Percentiles rank a stretch among this genome's conserved stretches.
These are phyloP conservation scores for Pseudogymnoascus sp. DNA, from an alignment of 2,329 filamentous ascomycete species.

Conservation along the genomic window DNA sequence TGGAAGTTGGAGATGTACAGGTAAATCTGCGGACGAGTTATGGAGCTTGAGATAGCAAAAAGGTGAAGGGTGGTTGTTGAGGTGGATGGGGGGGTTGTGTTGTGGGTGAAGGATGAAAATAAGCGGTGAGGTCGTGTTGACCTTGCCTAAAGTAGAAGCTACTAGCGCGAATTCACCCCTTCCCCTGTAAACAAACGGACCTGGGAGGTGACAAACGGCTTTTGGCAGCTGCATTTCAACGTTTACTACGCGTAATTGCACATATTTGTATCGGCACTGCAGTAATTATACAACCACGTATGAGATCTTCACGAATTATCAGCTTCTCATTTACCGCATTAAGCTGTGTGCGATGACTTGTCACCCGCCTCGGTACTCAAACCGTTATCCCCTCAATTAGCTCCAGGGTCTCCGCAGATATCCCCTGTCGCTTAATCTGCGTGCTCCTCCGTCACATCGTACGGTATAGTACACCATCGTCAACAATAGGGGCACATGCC, in stretches of 20 bases:
- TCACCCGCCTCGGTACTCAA: not conserved
- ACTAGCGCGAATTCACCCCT: conserved; percentile 6
- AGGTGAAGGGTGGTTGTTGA: conserved; percentile 8
- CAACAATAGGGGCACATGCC: not conserved
- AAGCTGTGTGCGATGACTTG: conserved; percentile 2
- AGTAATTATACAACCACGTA: conserved; percentile 1
- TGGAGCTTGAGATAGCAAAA: conserved; percentile 13
- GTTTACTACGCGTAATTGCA: not conserved
- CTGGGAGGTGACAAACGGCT: not conserved
- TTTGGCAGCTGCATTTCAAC: not conserved
- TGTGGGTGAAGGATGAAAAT: conserved; percentile 9
- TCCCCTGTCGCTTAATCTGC: not conserved
- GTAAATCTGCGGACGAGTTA: conserved; percentile 11
- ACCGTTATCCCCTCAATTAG: not conserved
- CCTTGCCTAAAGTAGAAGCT: conserved; percentile 4
- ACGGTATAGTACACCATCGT: not conserved
- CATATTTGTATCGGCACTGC: not conserved
- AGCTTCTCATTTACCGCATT: not conserved
- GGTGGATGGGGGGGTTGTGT: conserved; percentile 7
- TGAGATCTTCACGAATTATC: not conserved
- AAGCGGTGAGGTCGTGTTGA: conserved; percentile 9
- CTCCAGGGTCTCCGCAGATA: conserved; percentile 3
- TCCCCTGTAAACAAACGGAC: conserved; percentile 9
- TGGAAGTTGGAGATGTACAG: conserved; percentile 8
- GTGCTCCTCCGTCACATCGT: not conserved